Base-by-base conservation (phyloP, 768 basidiomycete genomes). In the Suillus ampliporus region DNA sequence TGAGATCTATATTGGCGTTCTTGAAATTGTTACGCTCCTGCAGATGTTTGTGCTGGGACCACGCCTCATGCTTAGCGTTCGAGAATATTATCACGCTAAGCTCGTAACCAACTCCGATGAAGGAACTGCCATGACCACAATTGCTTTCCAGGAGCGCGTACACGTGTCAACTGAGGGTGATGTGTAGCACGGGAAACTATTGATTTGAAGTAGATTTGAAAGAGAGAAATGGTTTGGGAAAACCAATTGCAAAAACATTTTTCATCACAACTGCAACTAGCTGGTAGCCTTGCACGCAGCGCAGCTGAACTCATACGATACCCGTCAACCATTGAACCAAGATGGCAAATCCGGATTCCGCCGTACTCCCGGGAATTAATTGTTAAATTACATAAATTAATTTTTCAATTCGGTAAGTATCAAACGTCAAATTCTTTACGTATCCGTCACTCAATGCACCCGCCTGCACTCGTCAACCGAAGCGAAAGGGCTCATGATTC, bases 401-500 rank as follows among this genome's bases (percentile, higher is more conserved):
- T 31, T 31, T n/a, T n/a, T n/a, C n/a, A n/a, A n/a, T n/a, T n/a
- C n/a, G n/a, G n/a, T n/a, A n/a, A n/a, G n/a, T n/a, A n/a, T n/a
- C n/a, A n/a, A n/a, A n/a, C n/a, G n/a, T 31, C 6, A 31, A 31
- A 31, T 51, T 51, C 41, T 19, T 19, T 43, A 43, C 19, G 41
- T n/a, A 43, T 3, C 21, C 21, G 31, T 31, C n/a, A 31, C 6
- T 37, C 35, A 15, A 61, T 61, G 61, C 23, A 58, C 57, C 58
- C 58, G 19, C 61, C 57, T 17, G 21, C 23, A 43, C 41, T 14
- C 28, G 2, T 21, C 15, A 41, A 31, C 35, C 56, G 31, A 57
- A 43, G 64, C 40, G 69, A 71, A 53, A 71, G 60, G 50, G 62
- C 57, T 19, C 48, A 61, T 50, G 88, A 89, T 64, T 63, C 79